These are phyloP conservation scores for Penicillium flavigenum DNA, from an alignment of 495 filamentous ascomycete species.

Conservation along the genomic window DNA sequence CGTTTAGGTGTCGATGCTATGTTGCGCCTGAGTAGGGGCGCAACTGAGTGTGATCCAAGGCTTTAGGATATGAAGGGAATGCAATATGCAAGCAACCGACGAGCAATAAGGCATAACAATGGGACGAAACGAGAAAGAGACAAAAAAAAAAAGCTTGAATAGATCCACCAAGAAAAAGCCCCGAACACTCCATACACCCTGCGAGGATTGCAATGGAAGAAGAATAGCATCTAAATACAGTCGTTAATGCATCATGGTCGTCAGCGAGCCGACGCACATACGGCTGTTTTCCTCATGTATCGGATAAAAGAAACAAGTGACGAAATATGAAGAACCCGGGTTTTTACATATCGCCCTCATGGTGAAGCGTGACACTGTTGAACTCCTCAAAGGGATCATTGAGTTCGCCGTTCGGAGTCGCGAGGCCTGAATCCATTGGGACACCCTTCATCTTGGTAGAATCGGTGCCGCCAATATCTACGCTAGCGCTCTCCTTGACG, in stretches of 20 bases:
- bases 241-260: conserved; percentile 46
- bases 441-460: conserved; percentile 69
- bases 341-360: conserved; percentile 72
- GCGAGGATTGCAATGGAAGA: conserved; percentile 22
- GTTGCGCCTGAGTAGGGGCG: neutral
- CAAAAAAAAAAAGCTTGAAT: conserved; percentile 24
- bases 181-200: conserved; percentile 33
- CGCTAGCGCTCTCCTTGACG: conserved; percentile 94
- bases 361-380: conserved; percentile 96
- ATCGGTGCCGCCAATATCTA: conserved; percentile 72
- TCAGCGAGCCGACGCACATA: conserved; percentile 35
- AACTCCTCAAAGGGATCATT: conserved; percentile 98
- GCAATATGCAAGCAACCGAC: conserved; percentile 24
- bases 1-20: conserved; percentile 6
- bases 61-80: conserved; percentile 14
- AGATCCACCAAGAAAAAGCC: conserved; percentile 23
- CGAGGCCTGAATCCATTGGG: conserved; percentile 77
- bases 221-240: conserved; percentile 29
- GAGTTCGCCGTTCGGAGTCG: conserved; percentile 79
- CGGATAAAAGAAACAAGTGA: conserved; percentile 19
- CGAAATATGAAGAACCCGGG: conserved; percentile 14
- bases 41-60: conserved; percentile 12
- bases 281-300: conserved; percentile 24
- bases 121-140: conserved; percentile 1
- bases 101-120: conserved; percentile 15